phyloP scores from a whole-genome alignment of 2,329 filamentous ascomycete species.

The Diplocarpon mali region DNA sequence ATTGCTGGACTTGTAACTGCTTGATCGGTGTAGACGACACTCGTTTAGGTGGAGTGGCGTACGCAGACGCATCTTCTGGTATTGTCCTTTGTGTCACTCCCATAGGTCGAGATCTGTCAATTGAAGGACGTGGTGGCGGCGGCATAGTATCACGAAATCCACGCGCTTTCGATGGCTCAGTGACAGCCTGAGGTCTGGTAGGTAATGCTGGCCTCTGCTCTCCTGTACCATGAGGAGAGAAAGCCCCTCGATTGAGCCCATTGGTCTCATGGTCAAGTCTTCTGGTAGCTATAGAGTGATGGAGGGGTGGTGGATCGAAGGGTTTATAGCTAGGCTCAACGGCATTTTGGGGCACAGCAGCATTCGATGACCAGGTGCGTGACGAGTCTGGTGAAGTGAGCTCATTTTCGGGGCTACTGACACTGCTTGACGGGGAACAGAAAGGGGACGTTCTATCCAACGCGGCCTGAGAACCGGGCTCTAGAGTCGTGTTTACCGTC shows the following conservation, averaged over 20 bases:
- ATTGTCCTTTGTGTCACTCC: constrained; percentile 5
- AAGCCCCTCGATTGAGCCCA: constrained; percentile 29
- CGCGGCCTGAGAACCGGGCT: constrained; percentile 9
- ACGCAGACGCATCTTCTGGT: constrained; percentile 5
- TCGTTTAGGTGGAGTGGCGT: constrained; percentile 31
- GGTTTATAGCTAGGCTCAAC: constrained; percentile 22
- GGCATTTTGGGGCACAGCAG: constrained; percentile 30
- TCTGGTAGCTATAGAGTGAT: constrained; percentile 36
- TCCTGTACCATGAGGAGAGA: constrained; percentile 32
- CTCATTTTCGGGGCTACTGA: constrained; percentile 44
- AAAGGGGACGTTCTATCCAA: constrained; percentile 57
- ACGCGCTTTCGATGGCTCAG: constrained; percentile 23
- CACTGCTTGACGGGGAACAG: constrained; percentile 71
- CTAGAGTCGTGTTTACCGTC: constrained; percentile 25
- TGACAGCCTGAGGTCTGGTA: constrained; percentile 31
- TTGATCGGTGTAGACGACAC: constrained; percentile 35
- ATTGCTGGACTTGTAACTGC: constrained; percentile 23
- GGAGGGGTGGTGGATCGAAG: constrained; percentile 43
- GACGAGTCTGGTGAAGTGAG: constrained; percentile 39
- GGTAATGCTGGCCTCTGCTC: constrained; percentile 40
- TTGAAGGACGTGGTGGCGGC: constrained; percentile 20
- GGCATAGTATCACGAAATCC: constrained; percentile 11
- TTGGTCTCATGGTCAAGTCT: constrained; percentile 34
- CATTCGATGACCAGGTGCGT: constrained; percentile 31
- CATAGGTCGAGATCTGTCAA: constrained; percentile 19